Percentiles rank a stretch among this genome's conserved stretches.
phyloP scores from a whole-genome alignment of 768 basidiomycete species.

The Artomyces pyxidatus region DNA sequence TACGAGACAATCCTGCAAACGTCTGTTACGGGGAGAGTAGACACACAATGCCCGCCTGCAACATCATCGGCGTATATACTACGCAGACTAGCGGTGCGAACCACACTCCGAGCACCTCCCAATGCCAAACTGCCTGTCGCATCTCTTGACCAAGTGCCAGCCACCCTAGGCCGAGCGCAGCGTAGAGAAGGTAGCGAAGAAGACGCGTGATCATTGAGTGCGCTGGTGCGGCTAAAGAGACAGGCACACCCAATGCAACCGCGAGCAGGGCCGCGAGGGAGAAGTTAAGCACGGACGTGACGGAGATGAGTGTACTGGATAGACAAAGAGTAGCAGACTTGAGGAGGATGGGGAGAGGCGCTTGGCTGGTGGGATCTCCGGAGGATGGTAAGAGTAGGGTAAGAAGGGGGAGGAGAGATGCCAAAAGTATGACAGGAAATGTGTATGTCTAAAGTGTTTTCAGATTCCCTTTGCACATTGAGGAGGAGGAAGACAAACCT shows the following conservation, averaged over 20 bases:
- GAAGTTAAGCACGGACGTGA: slow-evolving; percentile 86
- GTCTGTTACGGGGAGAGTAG: slow-evolving; percentile 17
- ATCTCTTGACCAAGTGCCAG: slow-evolving; percentile 41
- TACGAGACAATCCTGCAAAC: too few relatives aligned
- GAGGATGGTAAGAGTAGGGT: slow-evolving; percentile 24
- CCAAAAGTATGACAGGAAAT: not conserved
- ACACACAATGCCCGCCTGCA: slow-evolving; percentile 60
- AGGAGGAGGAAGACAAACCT: slow-evolving; percentile 27
- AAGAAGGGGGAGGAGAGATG: slow-evolving; percentile 27
- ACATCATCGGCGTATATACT: slow-evolving; percentile 66
- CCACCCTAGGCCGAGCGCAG: slow-evolving; percentile 49
- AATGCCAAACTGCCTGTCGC: slow-evolving; percentile 55
- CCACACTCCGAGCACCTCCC: slow-evolving; percentile 77
- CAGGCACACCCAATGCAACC: slow-evolving; percentile 54
- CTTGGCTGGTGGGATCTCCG: slow-evolving; percentile 17
- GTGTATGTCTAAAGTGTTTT: not conserved
- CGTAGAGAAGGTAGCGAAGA: slow-evolving; percentile 31
- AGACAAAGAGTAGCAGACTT: slow-evolving; percentile 74
- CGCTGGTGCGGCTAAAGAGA: slow-evolving; percentile 37
- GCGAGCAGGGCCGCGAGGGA: slow-evolving; percentile 75
- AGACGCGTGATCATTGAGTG: slow-evolving; percentile 21
- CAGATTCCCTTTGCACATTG: not conserved
- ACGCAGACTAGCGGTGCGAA: slow-evolving; percentile 75
- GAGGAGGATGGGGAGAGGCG: slow-evolving; percentile 40
- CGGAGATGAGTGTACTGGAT: slow-evolving; percentile 79